Percentiles rank a stretch among this genome's conserved stretches.
Evolutionary conservation across 768 basidiomycete genomes (phyloP).

Genomic region (Rhodotorula sphaerocarpa): DNA sequence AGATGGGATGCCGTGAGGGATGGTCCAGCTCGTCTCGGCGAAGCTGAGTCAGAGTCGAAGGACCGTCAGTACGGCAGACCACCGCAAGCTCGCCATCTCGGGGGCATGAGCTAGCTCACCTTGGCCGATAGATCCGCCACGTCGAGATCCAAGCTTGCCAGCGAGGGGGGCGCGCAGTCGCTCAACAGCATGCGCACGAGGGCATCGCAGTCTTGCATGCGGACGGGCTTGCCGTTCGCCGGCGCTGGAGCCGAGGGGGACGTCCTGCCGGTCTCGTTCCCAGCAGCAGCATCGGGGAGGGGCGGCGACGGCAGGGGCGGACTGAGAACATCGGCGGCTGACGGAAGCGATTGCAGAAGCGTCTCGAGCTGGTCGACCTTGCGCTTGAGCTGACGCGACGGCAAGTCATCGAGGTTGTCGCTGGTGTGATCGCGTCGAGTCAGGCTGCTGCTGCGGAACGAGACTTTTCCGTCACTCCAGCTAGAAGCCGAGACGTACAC

Average conservation of each 20-base stretch:
- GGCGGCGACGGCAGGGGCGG: neutral
- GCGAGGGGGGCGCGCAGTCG: neutral
- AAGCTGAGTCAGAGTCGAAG: neutral
- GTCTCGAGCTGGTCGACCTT: constrained; percentile 27
- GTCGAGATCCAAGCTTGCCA: neutral
- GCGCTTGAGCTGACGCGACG: constrained; percentile 21
- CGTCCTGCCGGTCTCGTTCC: neutral
- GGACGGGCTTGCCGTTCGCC: neutral
- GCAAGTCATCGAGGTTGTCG: constrained; percentile 24
- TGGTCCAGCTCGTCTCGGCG: neutral
- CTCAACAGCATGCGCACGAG: neutral
- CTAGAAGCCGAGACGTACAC: constrained; percentile 6
- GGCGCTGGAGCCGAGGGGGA: neutral
- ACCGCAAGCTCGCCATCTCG: no score
- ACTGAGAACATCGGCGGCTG: neutral
- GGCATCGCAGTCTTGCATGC: neutral
- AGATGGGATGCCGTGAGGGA: neutral
- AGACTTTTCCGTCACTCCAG: no score
- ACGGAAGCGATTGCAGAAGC: neutral
- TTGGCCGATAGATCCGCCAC: neutral
- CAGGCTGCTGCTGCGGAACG: neutral
- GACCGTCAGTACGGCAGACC: no score
- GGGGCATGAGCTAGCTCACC: no score
- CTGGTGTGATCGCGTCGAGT: neutral
- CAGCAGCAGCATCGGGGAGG: neutral